Conservation (phyloP, 805 yeast genomes). For the Starmerella davenportii region DNA sequence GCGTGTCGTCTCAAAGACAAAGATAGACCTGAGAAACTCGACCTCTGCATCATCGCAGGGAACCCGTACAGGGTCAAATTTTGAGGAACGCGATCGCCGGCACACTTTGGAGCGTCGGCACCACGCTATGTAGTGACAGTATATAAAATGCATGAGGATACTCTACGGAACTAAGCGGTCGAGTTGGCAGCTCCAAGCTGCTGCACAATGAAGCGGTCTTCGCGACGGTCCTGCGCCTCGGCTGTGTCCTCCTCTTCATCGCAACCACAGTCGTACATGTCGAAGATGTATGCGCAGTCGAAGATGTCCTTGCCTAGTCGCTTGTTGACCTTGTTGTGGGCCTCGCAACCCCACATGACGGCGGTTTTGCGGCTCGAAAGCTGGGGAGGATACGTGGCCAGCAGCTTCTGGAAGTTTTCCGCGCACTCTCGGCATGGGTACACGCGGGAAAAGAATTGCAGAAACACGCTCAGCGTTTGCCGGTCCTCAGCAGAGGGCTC, state of each 20-base stretch:
- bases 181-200: too few relatives aligned
- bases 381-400: constrained; percentile 70
- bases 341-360: constrained; percentile 88
- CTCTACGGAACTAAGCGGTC: too few relatives aligned
- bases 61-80: too few relatives aligned
- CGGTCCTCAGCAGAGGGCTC: constrained; percentile 49
- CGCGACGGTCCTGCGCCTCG: too few relatives aligned
- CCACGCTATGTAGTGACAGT: too few relatives aligned
- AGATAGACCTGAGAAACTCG: too few relatives aligned
- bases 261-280: constrained; percentile 94
- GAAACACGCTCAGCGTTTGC: constrained; percentile 41
- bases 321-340: constrained; percentile 74
- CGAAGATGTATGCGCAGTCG: constrained; percentile 71
- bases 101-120: too few relatives aligned
- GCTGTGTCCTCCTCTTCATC: constrained; percentile 43
- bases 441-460: constrained; percentile 67
- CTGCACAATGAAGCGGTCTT: too few relatives aligned
- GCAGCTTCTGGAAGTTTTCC: constrained; percentile 58
- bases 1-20: too few relatives aligned
- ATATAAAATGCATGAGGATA: too few relatives aligned
- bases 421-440: constrained; percentile 98
- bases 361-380: constrained; percentile 57
- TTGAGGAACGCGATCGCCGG: too few relatives aligned
- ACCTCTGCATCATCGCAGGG: too few relatives aligned
- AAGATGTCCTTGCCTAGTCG: constrained; percentile 49